Evolutionary conservation across 768 basidiomycete species (phyloP), one percentile per base, ranked within the genome.

Genomic region (Tremella fuciformis): DNA sequence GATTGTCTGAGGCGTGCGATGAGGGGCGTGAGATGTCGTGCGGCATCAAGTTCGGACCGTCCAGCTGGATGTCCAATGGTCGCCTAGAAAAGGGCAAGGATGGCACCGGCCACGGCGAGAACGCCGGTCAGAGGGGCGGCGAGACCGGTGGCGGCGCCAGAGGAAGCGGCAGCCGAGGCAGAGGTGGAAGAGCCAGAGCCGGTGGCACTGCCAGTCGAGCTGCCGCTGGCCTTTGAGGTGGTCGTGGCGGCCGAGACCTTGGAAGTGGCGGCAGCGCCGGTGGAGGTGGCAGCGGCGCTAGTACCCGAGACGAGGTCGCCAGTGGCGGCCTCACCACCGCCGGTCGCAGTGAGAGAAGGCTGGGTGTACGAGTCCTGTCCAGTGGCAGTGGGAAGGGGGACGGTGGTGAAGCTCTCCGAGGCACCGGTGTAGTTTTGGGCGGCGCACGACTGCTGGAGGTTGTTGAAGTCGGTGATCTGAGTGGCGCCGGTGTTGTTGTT

Each of bases 371-470:
- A 39, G 22, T 46, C 42, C 25, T 53, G 44, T 9, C 53, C 53
- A 24, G 60, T 51, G 48, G 69, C 63, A 13, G 68, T 54, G 38
- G 74, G 66, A n/a, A 70, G 50, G 29, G 66, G 44, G 13, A 18
- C 13, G 47, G 70, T 69, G n/a, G 59, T 61, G 66, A 70, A 67
- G 29, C 34, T 49, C 52, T 53, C 42, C 25, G 53, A 38, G 55
- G 71, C 64, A 56, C 67, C 74, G 46, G 74, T 71, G 69, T 66
- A 77, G 62, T 69, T 72, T 50, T 77, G 73, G 66, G 61, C 64
- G 13, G 50, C 59, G 59, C 76, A 77, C 11, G 71, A 73, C 26
- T 63, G 55, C 39, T 69, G 58, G 29, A 77, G 67, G 41, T 65
- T 55, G 15, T 74, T 37, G 61, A 65, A 77, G 60, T 77, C 74